Base-by-base conservation (phyloP, 177 flowering plant genomes). In the Telopea speciosissima region DNA sequence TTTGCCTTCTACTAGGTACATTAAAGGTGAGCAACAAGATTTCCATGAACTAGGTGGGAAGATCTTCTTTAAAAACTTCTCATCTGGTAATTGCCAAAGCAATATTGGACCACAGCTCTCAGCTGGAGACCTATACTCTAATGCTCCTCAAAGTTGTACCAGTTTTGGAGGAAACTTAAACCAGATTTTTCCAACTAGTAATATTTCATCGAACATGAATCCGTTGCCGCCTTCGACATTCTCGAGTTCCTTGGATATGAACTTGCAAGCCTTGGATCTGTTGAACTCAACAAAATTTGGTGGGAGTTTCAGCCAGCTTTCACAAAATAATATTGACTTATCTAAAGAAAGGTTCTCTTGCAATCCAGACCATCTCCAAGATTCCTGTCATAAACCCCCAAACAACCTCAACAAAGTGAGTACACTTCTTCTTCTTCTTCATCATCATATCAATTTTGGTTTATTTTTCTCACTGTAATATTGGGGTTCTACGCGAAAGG, bases 181-280 rank as follows among this genome's bases (percentile, higher is more conserved):
- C 75, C 90, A 84, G 79, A 83, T 90, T 72, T 82, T 79, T 62
- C 95, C 98, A 17, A 90, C 83, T 49, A 68, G 82, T 33, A 84
- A 82, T 74, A 78, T 90, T 28, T n/a, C n/a, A n/a, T 86, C 91
- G 0, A 83, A 73, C 70, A 69, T 77, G 74, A 81, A 74, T 42
- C 28, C 76, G n/a, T 45, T 45, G 54, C 19, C 54, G 7, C 12
- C 78, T n/a, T n/a, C n/a, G n/a, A n/a, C n/a, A n/a, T n/a, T n/a
- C n/a, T n/a, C n/a, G n/a, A n/a, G n/a, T n/a, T n/a, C n/a, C n/a
- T n/a, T n/a, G n/a, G n/a, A n/a, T 72, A 81, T 86, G 84, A 83
- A 86, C 68, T 74, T 83, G 74, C 77, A 80, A 79, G 84, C 90
- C 58, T 74, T 87, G 79, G 93, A 89, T 84, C 88, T 87, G 62